phyloP scores from a whole-genome alignment of 805 yeast species.

The Cyberlindnera nakhonratchasimensis region DNA sequence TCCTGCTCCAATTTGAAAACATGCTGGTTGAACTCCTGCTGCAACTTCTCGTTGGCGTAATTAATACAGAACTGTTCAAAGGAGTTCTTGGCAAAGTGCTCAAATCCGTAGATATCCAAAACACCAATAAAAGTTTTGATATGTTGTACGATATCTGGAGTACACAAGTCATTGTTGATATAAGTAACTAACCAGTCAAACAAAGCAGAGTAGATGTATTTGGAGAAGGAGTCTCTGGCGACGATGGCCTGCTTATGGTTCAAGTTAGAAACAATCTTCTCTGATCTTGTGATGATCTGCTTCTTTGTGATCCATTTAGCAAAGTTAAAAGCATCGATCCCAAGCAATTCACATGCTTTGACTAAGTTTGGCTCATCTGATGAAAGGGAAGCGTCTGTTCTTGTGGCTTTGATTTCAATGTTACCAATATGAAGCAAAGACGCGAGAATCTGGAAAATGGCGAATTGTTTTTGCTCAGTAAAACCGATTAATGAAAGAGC shows the following conservation, averaged over 20 bases:
- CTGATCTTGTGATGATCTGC: slow-evolving; percentile 89
- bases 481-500: slow-evolving; percentile 83
- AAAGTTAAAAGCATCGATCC: slow-evolving; percentile 67
- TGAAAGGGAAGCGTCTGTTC: slow-evolving; percentile 76
- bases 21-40: slow-evolving; percentile 96
- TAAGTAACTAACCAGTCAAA: slow-evolving; percentile 93
- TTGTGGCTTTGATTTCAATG: slow-evolving; percentile 77
- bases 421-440: slow-evolving; percentile 92
- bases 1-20: slow-evolving; percentile 97
- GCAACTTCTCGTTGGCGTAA: slow-evolving; percentile 94
- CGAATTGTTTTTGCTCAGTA: slow-evolving; percentile 49
- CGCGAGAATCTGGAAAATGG: slow-evolving; percentile 76
- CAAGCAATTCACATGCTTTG: slow-evolving; percentile 80
- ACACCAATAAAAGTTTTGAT: slow-evolving; percentile 86
- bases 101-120: slow-evolving; percentile 95
- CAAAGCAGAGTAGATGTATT: slow-evolving; percentile 85
- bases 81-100: slow-evolving; percentile 89
- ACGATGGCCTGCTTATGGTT: slow-evolving; percentile 81
- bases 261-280: slow-evolving; percentile 82
- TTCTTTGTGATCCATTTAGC: slow-evolving; percentile 92
- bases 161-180: slow-evolving; percentile 78
- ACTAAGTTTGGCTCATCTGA: slow-evolving; percentile 84
- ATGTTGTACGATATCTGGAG: slow-evolving; percentile 58
- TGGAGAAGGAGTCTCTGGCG: slow-evolving; percentile 95
- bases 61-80: slow-evolving; percentile 97